phyloP scores from a whole-genome alignment of 805 yeast genomes.

The Lipomyces mesembrius region DNA sequence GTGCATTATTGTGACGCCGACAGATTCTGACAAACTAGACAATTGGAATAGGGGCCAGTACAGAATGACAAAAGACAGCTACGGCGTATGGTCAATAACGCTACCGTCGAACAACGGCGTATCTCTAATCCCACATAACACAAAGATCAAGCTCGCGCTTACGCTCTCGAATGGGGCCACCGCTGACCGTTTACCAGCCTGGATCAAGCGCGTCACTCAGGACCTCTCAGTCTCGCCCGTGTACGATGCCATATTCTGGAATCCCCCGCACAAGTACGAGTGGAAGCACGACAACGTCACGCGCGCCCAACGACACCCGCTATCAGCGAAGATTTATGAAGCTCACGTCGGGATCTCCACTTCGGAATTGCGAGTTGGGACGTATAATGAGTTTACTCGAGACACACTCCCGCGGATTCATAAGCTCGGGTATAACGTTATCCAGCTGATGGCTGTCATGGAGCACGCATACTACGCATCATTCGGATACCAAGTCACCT shows the following conservation, averaged over 20 bases:
- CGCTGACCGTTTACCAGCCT: slow-evolving; percentile 84
- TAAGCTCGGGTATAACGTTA: slow-evolving; percentile 85
- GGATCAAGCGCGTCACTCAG: slow-evolving; percentile 82
- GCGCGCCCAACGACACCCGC: slow-evolving; percentile 50
- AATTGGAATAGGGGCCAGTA: slow-evolving; percentile 69
- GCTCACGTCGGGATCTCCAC: slow-evolving; percentile 93
- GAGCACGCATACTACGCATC: slow-evolving; percentile 98
- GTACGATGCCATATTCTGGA: slow-evolving; percentile 94
- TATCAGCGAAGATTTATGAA: slow-evolving; percentile 78
- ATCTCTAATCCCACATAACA: slow-evolving; percentile 78
- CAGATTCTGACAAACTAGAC: slow-evolving; percentile 43
- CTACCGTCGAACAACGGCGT: slow-evolving; percentile 62
- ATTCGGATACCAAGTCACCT: slow-evolving; percentile 96
- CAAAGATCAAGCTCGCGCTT: slow-evolving; percentile 69
- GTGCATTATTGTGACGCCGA: not conserved
- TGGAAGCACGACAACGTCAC: slow-evolving; percentile 55
- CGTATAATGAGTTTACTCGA: slow-evolving; percentile 81
- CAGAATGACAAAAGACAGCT: slow-evolving; percentile 63
- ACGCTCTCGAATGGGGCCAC: slow-evolving; percentile 67
- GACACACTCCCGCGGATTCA: slow-evolving; percentile 83
- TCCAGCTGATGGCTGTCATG: slow-evolving; percentile 97
- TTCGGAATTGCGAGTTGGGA: slow-evolving; percentile 82
- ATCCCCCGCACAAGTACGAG: slow-evolving; percentile 64
- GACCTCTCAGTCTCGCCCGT: slow-evolving; percentile 51
- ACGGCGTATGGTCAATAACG: slow-evolving; percentile 68